Base-by-base conservation (phyloP, 208 protist species). In the Porcisia hertigi region DNA sequence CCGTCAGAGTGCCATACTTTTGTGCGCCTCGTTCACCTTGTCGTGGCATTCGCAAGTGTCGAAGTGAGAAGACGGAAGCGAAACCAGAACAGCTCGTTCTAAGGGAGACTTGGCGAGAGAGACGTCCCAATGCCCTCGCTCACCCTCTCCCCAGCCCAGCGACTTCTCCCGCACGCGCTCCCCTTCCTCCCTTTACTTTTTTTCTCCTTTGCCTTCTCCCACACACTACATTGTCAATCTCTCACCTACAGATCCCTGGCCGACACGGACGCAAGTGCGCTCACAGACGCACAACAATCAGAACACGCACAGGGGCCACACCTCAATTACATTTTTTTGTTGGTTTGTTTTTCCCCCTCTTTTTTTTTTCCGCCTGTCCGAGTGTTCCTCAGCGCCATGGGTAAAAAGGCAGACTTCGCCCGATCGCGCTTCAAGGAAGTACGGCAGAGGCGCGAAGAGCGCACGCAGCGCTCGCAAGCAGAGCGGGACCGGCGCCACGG, bases 401-500 rank as follows among this genome's bases (percentile, higher is more conserved):
- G 91, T 45, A 92, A 88, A 73, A 92, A 80, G 55, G 88, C 88
- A 18, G 77, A 64, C 12, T 91, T 93, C 69, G 81, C 84, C 36
- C 86, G 85, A 23, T 71, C 93, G 5, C 89, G 90, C 36, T 85
- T 90, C 72, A 83, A 83, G 34, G 86, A 89, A 59, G 72, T 86
- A 75, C 88, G 80, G 23, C 82, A 88, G 70, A 87, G 85, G 75
- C 79, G 77, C 16, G 81, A 90, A 64, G 82, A 89, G 78, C 91
- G 92, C 20, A 47, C 45, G 34, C 84, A 93, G 66, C 92, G 89
- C 70, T 84, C 84, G 0, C 77, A 81, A 41, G 78, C 82, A 34
- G 85, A 84, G 45, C 91, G 88, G 43, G 85, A 86, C 67, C 87
- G 82, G 53, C 89, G 93, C n/a, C 88, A 83, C 57, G 91, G 88